phyloP scores from a whole-genome alignment of 129 eudicot species.

The Flaveria robusta region DNA sequence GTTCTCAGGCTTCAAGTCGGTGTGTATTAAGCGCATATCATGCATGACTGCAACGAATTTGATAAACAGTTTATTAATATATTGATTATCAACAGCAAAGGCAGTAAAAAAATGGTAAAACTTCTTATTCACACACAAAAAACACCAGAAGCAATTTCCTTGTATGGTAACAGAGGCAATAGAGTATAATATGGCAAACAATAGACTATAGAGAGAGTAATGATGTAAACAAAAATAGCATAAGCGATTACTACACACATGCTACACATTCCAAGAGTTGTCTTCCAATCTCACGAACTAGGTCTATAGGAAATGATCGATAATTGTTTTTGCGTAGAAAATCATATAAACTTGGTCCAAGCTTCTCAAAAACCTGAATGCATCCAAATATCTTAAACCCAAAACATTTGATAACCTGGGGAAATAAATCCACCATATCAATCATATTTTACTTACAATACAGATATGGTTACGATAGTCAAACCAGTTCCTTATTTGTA shows the following conservation, averaged over 20 bases:
- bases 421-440: slow-evolving; percentile 67
- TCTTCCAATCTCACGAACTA: slow-evolving; percentile 89
- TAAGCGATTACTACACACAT: slow-evolving; percentile 67
- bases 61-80: neutral
- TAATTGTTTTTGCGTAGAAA: slow-evolving; percentile 89
- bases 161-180: slow-evolving; percentile 14
- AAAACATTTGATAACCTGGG: slow-evolving; percentile 56
- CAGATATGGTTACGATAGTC: slow-evolving; percentile 99
- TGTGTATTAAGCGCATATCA: slow-evolving; percentile 75
- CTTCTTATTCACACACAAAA: neutral
- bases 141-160: neutral
- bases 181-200: neutral
- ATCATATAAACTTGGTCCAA: slow-evolving; percentile 94
- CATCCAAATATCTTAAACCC: slow-evolving; percentile 61
- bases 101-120: neutral
- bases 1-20: slow-evolving; percentile 91
- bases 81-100: slow-evolving; percentile 1
- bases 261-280: slow-evolving; percentile 90
- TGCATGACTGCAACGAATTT: slow-evolving; percentile 68
- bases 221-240: slow-evolving; percentile 16
- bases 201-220: neutral
- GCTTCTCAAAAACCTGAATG: slow-evolving; percentile 88
- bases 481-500: slow-evolving; percentile 96
- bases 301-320: slow-evolving; percentile 86
- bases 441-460: slow-evolving; percentile 69